Conservation (phyloP, 139 green algal genomes). For the Chlamydomonas sphaeroides region DNA sequence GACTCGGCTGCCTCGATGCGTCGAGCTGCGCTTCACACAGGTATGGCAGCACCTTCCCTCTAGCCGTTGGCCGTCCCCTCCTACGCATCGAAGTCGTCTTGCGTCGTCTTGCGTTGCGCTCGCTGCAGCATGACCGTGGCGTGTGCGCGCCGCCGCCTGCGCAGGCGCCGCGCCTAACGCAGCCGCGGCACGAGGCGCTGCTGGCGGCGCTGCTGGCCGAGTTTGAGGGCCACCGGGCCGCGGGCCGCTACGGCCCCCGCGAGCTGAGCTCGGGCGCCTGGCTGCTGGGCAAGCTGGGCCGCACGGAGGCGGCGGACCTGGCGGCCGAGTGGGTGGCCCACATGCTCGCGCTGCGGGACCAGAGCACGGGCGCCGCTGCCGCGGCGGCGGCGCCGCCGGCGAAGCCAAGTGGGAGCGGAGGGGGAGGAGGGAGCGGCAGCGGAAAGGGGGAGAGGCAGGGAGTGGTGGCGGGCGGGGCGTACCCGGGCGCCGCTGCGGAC, state of each 20-base stretch:
- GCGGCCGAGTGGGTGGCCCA: not conserved
- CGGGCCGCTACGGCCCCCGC: slow-evolving; percentile 1
- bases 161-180: not conserved
- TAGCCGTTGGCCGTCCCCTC: too few species aligned
- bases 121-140: too few species aligned
- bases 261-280: slow-evolving; percentile 39
- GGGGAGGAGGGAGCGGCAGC: not conserved
- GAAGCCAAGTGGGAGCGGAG: too few species aligned
- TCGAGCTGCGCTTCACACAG: too few species aligned
- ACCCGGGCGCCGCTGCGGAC: not conserved
- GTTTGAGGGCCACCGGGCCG: not conserved
- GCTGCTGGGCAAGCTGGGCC: slow-evolving; percentile 32
- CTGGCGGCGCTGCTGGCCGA: not conserved
- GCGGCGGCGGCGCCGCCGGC: not conserved
- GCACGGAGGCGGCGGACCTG: not conserved
- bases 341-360: not conserved
- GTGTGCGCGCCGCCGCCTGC: too few species aligned
- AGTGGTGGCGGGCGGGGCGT: not conserved
- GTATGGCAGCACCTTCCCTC: not conserved
- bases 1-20: not conserved
- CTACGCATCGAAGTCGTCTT: too few species aligned
- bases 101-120: too few species aligned
- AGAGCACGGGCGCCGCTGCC: not conserved
- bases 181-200: not conserved
- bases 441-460: not conserved